Base-by-base conservation (phyloP, 345 rosid species). In the Balakata baccata region DNA sequence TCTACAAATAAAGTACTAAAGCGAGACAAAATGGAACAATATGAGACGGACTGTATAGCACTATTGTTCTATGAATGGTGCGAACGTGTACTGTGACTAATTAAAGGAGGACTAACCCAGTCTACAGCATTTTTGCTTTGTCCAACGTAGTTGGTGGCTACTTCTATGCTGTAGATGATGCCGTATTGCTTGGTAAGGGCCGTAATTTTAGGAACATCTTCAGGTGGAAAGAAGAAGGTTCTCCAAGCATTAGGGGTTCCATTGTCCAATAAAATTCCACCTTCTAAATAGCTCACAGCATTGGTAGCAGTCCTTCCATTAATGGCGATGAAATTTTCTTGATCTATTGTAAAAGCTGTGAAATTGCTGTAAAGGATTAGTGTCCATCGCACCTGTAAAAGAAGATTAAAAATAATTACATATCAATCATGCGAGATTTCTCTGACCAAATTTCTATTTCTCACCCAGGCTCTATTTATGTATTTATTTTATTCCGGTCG, bases 191-290 rank as follows among this genome's bases (percentile, higher is more conserved):
- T 71, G 1, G 73, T 50, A 9, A 80, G 51, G n/a, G 82, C 49
- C 8, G 46, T 16, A 0, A 80, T 80, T 23, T 5, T 72, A 14
- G 79, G 76, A 43, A 75, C 10, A 20, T 62, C 62, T 0, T 66
- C 12, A 8, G 66, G 41, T 43, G 60, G 76, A 38, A 71, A 80
- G 50, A 75, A 80, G 51, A 18, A 6, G 0, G 73, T 72, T 23
- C 53, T 56, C 79, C 82, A 79, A 11, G 11, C 11, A 53, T 73
- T 78, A 7, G 81, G 81, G 51, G 74, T 67, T 7, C 79, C 79
- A 67, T 75, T 75, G 60, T 67, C 82, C 52, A 75, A 38, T 10
- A 79, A 7, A 59, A 79, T 12, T 50, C 20, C 54, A 22, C 82
- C 82, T 72, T 75, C 82, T 51, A 80, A 58, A 38, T 80, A 80